These are phyloP conservation scores for Tolypocladium nubicola DNA, from an alignment of 2,329 filamentous ascomycete genomes.

Conservation along the genomic window DNA sequence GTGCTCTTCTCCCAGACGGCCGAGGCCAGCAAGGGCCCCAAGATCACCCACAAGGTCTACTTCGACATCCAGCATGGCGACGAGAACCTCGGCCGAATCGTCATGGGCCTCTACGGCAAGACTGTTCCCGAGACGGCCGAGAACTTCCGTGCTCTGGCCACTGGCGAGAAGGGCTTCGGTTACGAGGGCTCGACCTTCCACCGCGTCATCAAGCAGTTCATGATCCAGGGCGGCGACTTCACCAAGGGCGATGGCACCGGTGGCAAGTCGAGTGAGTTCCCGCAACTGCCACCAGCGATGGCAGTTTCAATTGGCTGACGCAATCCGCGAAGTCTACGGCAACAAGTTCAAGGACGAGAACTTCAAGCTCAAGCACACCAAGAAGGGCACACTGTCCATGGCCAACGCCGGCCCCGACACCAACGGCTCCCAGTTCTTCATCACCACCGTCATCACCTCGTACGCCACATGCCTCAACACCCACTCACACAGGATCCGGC, in stretches of 20 bases:
- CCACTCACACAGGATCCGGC: neutral
- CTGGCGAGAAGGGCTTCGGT: constrained; percentile 77
- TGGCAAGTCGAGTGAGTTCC: constrained; percentile 66
- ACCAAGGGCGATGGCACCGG: constrained; percentile 73
- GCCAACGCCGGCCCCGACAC: constrained; percentile 78
- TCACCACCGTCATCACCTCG: constrained; percentile 72
- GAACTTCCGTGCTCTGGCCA: constrained; percentile 73
- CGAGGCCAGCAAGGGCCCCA: constrained; percentile 73
- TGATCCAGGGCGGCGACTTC: constrained; percentile 89
- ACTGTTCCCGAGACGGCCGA: constrained; percentile 67
- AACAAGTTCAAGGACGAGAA: constrained; percentile 80
- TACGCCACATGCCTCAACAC: constrained; percentile 26
- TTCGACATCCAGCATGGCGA: constrained; percentile 76
- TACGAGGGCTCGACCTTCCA: constrained; percentile 78
- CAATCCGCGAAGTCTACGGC: constrained; percentile 54
- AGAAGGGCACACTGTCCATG: constrained; percentile 76
- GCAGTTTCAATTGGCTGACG: constrained; percentile 9
- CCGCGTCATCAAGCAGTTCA: constrained; percentile 83
- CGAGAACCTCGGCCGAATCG: constrained; percentile 61
- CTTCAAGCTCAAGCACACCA: constrained; percentile 90
- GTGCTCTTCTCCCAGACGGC: constrained; percentile 66
- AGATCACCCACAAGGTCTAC: constrained; percentile 93
- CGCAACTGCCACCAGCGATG: neutral
- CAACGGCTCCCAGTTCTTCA: constrained; percentile 87
- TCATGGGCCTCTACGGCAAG: constrained; percentile 79